These are phyloP conservation scores for Vaccinium macrocarpon DNA, from an alignment of 148 eudicot species.

Conservation along the genomic window DNA sequence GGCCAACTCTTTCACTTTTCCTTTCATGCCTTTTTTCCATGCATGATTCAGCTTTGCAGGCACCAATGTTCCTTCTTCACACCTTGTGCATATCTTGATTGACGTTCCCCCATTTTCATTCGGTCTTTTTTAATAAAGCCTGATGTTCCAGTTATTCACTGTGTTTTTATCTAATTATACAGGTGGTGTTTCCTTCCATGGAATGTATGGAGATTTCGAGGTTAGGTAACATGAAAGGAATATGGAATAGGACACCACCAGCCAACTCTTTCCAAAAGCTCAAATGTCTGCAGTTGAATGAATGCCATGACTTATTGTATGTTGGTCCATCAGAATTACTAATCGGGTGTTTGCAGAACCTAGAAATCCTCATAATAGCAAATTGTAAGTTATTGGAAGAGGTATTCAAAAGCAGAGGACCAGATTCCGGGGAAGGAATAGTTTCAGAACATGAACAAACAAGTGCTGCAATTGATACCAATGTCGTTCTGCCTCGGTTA, in stretches of 20 bases:
- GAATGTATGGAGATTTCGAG: fast-evolving
- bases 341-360: not conserved
- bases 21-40: no score
- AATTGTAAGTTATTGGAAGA: not conserved
- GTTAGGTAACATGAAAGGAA: not conserved
- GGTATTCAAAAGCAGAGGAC: not conserved
- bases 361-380: fast-evolving
- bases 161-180: not conserved
- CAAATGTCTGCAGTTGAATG: fast-evolving
- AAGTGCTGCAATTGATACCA: not conserved
- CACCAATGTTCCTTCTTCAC: no score
- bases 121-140: not conserved
- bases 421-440: not conserved
- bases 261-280: not conserved
- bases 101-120: no score
- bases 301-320: not conserved
- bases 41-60: no score
- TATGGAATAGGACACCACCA: not conserved
- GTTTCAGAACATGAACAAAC: not conserved
- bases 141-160: not conserved
- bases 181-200: not conserved
- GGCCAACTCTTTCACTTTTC: no score
- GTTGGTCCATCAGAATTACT: not conserved
- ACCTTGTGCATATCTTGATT: no score
- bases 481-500: not conserved